phyloP scores from a whole-genome alignment of 1,284 basidiomycete species.

The Neolentinus lepideus region DNA sequence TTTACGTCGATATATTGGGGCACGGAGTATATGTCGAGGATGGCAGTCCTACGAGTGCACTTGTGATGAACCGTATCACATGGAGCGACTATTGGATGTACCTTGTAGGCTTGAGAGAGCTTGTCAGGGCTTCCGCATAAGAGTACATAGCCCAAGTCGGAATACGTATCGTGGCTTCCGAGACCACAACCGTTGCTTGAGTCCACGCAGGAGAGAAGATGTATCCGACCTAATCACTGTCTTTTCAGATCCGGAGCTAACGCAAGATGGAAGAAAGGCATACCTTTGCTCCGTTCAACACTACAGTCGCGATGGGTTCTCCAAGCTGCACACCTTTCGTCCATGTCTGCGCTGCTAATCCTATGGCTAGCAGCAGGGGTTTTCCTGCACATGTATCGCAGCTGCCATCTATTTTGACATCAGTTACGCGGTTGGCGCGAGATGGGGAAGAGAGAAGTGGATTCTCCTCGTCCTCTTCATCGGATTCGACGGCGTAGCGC shows the following conservation, averaged over 20 bases:
- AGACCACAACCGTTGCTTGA: conserved; percentile 37
- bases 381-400: conserved; percentile 17
- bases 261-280: too few relatives aligned
- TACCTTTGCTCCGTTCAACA: conserved; percentile 41
- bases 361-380: conserved; percentile 37
- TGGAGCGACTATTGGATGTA: conserved; percentile 17
- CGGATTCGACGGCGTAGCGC: conserved; percentile 57
- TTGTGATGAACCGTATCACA: conserved; percentile 3
- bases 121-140: conserved; percentile 38
- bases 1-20: conserved; percentile 40
- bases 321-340: conserved; percentile 41
- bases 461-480: conserved; percentile 56
- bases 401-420: conserved; percentile 29
- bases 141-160: conserved; percentile 44
- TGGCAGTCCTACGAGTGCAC: conserved; percentile 29
- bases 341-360: conserved; percentile 42
- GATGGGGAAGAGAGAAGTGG: conserved; percentile 22
- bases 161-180: conserved; percentile 41
- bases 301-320: conserved; percentile 40
- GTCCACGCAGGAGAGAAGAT: conserved; percentile 45
- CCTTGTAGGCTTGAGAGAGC: conserved; percentile 40
- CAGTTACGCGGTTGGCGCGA: conserved; percentile 10
- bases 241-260: too few relatives aligned
- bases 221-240: conserved; percentile 38
- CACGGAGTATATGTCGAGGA: conserved; percentile 48